Evolutionary conservation across 1,284 basidiomycete genomes (phyloP).

Genomic region (Lignosus rhinocerotis): DNA sequence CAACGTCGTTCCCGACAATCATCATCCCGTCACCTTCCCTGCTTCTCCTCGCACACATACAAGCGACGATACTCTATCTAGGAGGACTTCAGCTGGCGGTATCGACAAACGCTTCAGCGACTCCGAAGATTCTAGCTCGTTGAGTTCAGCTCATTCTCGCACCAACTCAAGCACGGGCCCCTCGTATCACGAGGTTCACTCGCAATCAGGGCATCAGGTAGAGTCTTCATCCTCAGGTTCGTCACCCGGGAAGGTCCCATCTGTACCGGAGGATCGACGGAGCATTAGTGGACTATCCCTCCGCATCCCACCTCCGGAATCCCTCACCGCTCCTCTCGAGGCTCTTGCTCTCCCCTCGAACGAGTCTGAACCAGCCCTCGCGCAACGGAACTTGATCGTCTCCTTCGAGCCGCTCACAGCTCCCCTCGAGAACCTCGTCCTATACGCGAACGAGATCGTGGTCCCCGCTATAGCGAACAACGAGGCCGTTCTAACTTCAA

Average conservation of each 20-base stretch:
- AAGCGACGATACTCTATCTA: constrained; percentile 13
- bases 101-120: constrained; percentile 15
- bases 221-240: constrained; percentile 4
- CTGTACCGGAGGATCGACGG: neutral
- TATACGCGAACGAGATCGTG: neutral
- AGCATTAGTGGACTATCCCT: constrained; percentile 1
- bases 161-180: constrained; percentile 1
- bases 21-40: constrained; percentile 13
- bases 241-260: neutral
- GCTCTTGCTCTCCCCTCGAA: neutral
- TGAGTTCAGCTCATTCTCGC: neutral
- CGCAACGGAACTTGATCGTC: neutral
- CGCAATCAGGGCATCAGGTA: neutral
- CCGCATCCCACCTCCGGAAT: constrained; percentile 11
- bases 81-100: constrained; percentile 7
- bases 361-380: neutral
- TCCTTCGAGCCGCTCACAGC: constrained; percentile 18
- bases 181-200: constrained; percentile 1
- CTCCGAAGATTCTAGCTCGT: constrained; percentile 3
- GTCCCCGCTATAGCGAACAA: too few relatives aligned
- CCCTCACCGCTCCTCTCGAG: constrained; percentile 16
- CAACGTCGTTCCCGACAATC: constrained; percentile 8
- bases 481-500: too few relatives aligned
- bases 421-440: constrained; percentile 8
- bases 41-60: constrained; percentile 1